Evolutionary conservation across 306 rosid genomes (phyloP), one percentile per base, ranked within the genome.

Genomic region (Phaseolus lunatus): DNA sequence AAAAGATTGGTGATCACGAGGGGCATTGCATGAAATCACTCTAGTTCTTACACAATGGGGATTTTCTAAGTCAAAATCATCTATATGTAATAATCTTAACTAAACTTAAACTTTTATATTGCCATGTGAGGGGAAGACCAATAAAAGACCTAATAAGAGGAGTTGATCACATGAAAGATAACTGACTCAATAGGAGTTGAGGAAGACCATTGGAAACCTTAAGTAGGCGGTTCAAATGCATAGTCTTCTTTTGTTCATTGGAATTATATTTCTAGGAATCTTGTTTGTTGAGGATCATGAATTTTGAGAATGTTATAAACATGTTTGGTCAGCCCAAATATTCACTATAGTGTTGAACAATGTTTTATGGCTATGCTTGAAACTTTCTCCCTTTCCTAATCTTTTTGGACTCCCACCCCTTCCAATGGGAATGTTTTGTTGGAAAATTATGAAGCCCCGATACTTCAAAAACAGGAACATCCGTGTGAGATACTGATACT

Each of bases 1-100:
- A 47, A n/a, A 63, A 47, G 58, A 14, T 31, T 72, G 54, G 9
- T 69, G 69, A 15, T 22, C 22, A 45, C 37, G 2, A 5, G 43
- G 47, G 54, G 33, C 50, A 52, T 70, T 22, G 22, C 56, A 70
- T 31, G 57, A 65, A 82, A 64, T 27, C 56, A 72, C 47, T 64
- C 58, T 62, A 37, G 24, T 50, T 50, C 58, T 26, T 50, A 49
- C 14, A 78, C 35, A 52, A 29, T 53, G 54, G 18, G 6, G 72
- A 58, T 81, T 67, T 23, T 58, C 16, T 44, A 9, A 61, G 37
- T 72, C 74, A 49, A 68, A 69, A 3, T 72, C 14, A 24, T 77
- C 16, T 52, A 54, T 44, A 12, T 31, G 31, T 57, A 66, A 74
- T 14, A 47, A 67, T 67, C 26, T 75, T 67, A 23, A 61, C 22